Evolutionary conservation across 192 early-diverging fungal genomes (phyloP).

Genomic region (Podila verticillata): DNA sequence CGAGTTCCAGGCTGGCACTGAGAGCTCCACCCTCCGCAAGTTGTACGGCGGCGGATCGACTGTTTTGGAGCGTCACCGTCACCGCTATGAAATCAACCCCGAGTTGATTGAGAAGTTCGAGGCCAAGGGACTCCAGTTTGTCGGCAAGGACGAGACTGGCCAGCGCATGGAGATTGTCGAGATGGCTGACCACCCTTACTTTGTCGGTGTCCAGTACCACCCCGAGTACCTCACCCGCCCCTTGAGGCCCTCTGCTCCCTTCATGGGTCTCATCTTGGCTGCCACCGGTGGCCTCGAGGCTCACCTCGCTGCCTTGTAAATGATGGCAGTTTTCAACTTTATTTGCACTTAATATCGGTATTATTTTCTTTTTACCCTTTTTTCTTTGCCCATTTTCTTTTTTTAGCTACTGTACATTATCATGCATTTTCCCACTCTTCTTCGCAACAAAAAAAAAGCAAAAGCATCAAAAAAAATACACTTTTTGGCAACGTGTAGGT

Average conservation of each 20-base stretch:
- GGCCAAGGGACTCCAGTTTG: conserved; percentile 83
- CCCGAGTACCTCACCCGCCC: conserved; percentile 98
- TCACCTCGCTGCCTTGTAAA: conserved; percentile 36
- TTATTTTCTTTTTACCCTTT: neutral
- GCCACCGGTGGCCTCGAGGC: conserved; percentile 65
- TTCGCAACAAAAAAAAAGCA: neutral
- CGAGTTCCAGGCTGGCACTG: conserved; percentile 73
- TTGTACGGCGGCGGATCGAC: conserved; percentile 62
- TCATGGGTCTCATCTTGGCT: conserved; percentile 93
- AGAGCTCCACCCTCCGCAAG: conserved; percentile 73
- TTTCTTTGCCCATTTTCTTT: neutral
- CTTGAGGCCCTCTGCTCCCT: conserved; percentile 89
- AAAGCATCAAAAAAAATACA: neutral
- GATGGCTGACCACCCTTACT: conserved; percentile 87
- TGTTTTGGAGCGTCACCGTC: conserved; percentile 91
- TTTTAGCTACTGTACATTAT: neutral
- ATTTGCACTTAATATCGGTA: neutral
- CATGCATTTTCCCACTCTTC: neutral
- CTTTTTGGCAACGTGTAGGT: no score
- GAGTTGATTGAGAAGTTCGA: conserved; percentile 79
- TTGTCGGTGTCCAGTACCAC: conserved; percentile 95
- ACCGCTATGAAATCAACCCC: conserved; percentile 99
- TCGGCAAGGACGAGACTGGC: conserved; percentile 94
- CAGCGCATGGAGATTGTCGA: conserved; percentile 99
- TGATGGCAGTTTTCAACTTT: neutral